Percentiles rank a stretch among this genome's conserved stretches.
Evolutionary conservation across 225 moss, liverwort and hornwort genomes (phyloP).

Genomic region (Straminergon stramineum): DNA sequence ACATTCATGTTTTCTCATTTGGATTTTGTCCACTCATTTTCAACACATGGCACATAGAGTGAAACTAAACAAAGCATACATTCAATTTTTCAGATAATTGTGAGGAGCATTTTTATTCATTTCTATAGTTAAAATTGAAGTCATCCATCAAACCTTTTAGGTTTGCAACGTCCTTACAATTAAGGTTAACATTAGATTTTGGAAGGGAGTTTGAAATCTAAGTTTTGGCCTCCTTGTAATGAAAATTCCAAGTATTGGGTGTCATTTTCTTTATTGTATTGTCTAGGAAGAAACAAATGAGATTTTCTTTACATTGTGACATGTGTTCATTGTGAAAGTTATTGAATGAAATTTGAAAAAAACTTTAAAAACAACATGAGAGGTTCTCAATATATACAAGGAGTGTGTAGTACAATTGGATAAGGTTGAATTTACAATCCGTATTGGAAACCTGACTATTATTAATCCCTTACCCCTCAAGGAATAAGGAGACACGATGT

Average conservation of each 20-base stretch:
- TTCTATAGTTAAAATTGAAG: not conserved
- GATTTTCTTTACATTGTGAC: not conserved
- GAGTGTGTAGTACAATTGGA: not conserved
- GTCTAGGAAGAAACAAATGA: not conserved
- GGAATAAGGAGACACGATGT: too few relatives aligned
- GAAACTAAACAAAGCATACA: too few relatives aligned
- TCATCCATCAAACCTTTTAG: not conserved
- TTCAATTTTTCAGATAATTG: too few relatives aligned
- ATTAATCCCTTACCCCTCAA: not conserved
- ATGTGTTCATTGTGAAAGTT: not conserved
- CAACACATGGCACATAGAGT: too few relatives aligned
- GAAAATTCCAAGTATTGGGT: not conserved
- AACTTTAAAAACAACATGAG: not conserved
- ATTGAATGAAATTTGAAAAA: not conserved
- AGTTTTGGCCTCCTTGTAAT: not conserved
- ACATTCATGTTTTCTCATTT: too few relatives aligned
- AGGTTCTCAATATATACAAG: not conserved
- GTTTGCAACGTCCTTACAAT: rapidly evolving
- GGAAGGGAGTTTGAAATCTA: not conserved
- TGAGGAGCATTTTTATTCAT: not conserved
- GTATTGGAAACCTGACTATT: not conserved
- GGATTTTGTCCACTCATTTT: too few relatives aligned
- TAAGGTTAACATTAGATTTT: not conserved
- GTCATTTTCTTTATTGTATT: not conserved
- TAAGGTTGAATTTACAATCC: not conserved